These are phyloP conservation scores for Phlyctochytrium planicorne DNA, from an alignment of 192 early-diverging fungal genomes.

Conservation along the genomic window DNA sequence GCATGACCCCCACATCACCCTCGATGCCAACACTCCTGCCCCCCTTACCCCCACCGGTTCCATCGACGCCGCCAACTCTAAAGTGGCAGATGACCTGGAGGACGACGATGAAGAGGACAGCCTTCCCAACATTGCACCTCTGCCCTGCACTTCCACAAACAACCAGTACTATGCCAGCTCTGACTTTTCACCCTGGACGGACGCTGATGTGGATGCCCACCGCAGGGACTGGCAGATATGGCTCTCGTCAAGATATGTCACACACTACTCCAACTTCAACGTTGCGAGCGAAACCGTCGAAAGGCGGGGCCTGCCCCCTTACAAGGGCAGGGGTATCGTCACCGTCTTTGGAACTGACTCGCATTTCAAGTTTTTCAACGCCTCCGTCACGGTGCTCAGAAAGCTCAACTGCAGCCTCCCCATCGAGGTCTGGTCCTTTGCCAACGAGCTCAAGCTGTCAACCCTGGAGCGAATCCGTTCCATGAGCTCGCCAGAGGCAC, in stretches of 20 bases:
- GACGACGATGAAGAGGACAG: neutral
- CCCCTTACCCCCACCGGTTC: neutral
- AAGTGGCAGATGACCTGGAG: neutral
- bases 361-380: neutral
- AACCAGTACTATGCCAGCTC: neutral
- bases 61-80: neutral
- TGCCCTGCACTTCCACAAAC: neutral
- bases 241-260: neutral
- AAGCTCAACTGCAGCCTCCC: slow-evolving; percentile 1
- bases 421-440: slow-evolving; percentile 6
- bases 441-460: neutral
- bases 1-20: neutral
- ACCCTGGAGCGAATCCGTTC: no score
- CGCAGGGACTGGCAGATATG: neutral
- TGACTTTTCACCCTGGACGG: neutral
- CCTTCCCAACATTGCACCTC: neutral
- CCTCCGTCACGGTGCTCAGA: slow-evolving; percentile 2
- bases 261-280: neutral
- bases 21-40: neutral
- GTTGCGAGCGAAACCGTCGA: neutral
- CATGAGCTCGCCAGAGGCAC: neutral
- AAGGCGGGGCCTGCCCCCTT: neutral
- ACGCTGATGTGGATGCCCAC: neutral
- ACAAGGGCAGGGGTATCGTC: slow-evolving; percentile 6
- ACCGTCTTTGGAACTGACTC: neutral